These are phyloP conservation scores for Aspergillus indologenus DNA, from an alignment of 495 filamentous ascomycete genomes.

Conservation along the genomic window DNA sequence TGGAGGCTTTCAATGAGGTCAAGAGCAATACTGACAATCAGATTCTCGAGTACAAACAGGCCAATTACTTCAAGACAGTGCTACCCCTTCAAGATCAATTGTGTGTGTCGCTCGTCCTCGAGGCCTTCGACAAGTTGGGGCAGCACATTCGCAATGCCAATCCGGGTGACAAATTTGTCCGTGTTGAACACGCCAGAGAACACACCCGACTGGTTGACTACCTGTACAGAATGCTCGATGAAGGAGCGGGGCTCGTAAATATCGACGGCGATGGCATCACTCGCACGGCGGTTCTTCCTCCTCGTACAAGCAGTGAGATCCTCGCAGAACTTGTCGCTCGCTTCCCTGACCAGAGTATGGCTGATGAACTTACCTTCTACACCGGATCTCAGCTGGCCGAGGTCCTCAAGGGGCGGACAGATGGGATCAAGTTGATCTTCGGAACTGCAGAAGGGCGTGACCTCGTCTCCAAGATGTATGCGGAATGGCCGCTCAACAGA, in stretches of 20 bases:
- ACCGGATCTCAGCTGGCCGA: slow-evolving; percentile 39
- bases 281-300: slow-evolving; percentile 34
- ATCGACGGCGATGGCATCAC: slow-evolving; percentile 16
- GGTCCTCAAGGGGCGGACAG: slow-evolving; percentile 35
- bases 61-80: no score
- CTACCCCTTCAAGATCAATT: no score
- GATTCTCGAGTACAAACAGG: no score
- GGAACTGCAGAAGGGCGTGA: slow-evolving; percentile 43
- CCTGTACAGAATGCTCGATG: no score
- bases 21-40: no score
- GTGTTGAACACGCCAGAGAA: neutral
- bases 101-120: neutral
- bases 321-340: slow-evolving; percentile 32
- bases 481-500: slow-evolving; percentile 35
- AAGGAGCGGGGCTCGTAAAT: no score
- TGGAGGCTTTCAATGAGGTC: no score
- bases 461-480: slow-evolving; percentile 40
- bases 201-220: no score
- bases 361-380: slow-evolving; percentile 38
- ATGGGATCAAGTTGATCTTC: slow-evolving; percentile 45
- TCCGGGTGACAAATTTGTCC: neutral
- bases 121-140: neutral
- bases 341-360: slow-evolving; percentile 31
- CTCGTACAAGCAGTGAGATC: slow-evolving; percentile 27
- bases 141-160: neutral